Conservation (phyloP, 2,329 filamentous ascomycete species). For the Fusarium sp. region DNA sequence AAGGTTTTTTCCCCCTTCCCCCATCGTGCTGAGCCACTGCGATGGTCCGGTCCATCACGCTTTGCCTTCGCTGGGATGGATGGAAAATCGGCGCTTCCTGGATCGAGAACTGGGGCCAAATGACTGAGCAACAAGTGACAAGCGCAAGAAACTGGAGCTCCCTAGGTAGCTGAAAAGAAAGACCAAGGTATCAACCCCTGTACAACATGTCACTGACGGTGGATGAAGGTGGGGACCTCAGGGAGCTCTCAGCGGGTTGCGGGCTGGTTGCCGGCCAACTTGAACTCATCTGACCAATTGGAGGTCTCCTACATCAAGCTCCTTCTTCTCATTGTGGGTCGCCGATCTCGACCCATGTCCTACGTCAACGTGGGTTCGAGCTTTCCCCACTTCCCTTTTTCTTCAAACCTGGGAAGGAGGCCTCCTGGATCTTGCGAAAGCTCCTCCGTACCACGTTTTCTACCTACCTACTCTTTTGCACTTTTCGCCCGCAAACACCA, state of each 20-base stretch:
- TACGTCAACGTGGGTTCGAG: constrained; percentile 31
- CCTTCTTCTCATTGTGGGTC: not conserved
- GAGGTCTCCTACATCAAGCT: not conserved
- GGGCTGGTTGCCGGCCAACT: constrained; percentile 12
- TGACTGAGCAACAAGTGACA: constrained; percentile 29
- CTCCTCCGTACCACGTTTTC: not conserved
- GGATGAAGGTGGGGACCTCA: constrained; percentile 19
- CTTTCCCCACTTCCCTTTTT: not conserved
- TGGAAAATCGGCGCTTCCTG: constrained; percentile 27
- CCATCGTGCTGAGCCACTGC: constrained; percentile 1
- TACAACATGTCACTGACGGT: constrained; percentile 1
- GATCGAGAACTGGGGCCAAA: constrained; percentile 21
- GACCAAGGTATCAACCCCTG: not conserved
- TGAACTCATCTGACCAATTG: not conserved
- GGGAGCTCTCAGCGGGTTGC: constrained; percentile 9
- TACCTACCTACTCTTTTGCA: not conserved
- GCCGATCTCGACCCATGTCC: constrained; percentile 33
- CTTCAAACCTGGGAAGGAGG: constrained; percentile 18
- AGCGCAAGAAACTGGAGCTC: constrained; percentile 20
- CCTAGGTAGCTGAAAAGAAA: not conserved
- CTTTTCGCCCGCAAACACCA: not conserved
- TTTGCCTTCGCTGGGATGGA: not conserved
- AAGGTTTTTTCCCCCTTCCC: not conserved
- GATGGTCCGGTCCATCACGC: not conserved
- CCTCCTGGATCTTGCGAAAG: constrained; percentile 22